Percentiles rank a stretch among this genome's conserved stretches.
These are phyloP conservation scores for Oryza meyeriana DNA, from an alignment of 176 grass and related monocot species.

Conservation along the genomic window DNA sequence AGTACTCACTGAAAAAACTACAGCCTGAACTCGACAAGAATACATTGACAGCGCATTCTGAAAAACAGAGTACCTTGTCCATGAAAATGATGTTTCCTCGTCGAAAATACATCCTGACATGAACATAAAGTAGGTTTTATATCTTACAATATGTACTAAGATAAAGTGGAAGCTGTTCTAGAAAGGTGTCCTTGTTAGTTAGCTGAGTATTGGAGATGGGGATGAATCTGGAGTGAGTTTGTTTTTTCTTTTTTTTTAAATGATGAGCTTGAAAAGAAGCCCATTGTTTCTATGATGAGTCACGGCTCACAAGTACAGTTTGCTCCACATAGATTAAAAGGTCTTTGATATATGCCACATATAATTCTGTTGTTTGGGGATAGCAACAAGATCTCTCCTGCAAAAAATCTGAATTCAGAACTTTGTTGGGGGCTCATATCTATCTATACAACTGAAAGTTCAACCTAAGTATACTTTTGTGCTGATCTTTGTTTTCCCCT, in stretches of 20 bases:
- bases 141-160: neutral
- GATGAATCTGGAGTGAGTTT: constrained; percentile 16
- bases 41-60: neutral
- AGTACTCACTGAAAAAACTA: constrained; percentile 11
- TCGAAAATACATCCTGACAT: constrained; percentile 39
- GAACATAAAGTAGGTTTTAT: constrained; percentile 17
- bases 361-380: neutral
- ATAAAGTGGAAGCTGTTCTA: constrained; percentile 15
- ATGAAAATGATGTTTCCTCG: constrained; percentile 41
- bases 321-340: neutral
- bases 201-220: constrained; percentile 1
- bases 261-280: constrained; percentile 18
- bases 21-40: neutral
- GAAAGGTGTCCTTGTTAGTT: neutral
- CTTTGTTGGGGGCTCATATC: neutral
- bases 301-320: neutral
- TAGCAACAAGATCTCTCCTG: neutral
- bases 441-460: neutral
- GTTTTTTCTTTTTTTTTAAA: neutral
- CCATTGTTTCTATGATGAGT: constrained; percentile 11
- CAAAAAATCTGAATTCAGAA: neutral
- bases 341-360: neutral
- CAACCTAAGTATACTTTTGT: neutral
- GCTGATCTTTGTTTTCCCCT: neutral
- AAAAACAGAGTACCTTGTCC: neutral